Conservation (phyloP, 192 early-diverging fungal genomes). For the Helicostylum pulchrum region DNA sequence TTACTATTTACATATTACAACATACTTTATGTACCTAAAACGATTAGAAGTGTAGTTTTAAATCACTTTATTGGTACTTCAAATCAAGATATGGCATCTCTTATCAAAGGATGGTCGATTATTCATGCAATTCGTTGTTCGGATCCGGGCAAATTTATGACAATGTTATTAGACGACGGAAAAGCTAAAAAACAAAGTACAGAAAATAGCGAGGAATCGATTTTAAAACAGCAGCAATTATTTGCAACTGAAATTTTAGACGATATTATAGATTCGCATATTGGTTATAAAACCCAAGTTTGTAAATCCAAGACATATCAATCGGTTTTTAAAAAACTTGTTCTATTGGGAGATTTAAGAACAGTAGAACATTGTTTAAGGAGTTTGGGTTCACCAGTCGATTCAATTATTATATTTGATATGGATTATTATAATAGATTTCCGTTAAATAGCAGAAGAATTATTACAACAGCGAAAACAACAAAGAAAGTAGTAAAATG, state of each 20-base stretch:
- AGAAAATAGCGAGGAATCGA: background rate
- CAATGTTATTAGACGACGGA: background rate
- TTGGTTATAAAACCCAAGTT: background rate
- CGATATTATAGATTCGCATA: background rate
- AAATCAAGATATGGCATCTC: too few relatives aligned
- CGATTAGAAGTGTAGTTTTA: background rate
- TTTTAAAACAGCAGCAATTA: background rate
- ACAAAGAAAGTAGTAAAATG: background rate
- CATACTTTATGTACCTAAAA: background rate
- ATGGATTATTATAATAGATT: conserved; percentile 6
- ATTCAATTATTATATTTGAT: conserved; percentile 3
- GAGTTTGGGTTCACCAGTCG: background rate
- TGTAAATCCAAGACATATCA: conserved; percentile 1
- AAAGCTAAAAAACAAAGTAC: background rate
- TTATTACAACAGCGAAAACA: background rate
- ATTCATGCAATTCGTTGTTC: conserved; percentile 9
- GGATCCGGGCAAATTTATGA: background rate
- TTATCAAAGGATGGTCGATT: conserved; percentile 9
- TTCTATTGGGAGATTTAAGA: conserved; percentile 1
- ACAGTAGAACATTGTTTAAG: conserved; percentile 6
- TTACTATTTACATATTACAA: conserved; percentile 9
- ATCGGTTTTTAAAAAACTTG: background rate
- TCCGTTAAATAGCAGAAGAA: background rate
- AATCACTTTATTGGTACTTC: background rate
- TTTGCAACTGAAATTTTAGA: background rate